Evolutionary conservation across 2,329 filamentous ascomycete species (phyloP).

Genomic region (Hymenoscyphus fructigenus): DNA sequence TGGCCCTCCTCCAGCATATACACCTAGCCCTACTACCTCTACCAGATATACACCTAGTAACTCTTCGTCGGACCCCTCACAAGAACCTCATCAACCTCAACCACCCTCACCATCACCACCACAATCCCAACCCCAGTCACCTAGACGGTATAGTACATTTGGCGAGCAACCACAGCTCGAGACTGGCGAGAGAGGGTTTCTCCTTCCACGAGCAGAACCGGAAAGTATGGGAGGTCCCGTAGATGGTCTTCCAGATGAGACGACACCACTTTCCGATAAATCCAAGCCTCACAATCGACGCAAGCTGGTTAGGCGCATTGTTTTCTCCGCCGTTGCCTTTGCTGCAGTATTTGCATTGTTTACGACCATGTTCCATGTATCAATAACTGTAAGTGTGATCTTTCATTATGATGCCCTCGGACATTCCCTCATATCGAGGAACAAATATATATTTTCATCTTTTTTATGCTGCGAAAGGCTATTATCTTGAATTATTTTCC

Average conservation of each 20-base stretch:
- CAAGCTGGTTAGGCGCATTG: conserved; percentile 16
- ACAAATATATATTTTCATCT: no score
- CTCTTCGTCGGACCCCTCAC: conserved; percentile 3
- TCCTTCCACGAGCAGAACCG: conserved; percentile 21
- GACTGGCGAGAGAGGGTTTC: conserved; percentile 12
- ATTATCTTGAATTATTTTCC: not conserved
- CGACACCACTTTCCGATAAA: conserved; percentile 25
- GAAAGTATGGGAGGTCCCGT: conserved; percentile 33
- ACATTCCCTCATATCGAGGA: not conserved
- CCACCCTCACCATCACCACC: not conserved
- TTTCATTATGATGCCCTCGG: not conserved
- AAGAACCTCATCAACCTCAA: conserved; percentile 3
- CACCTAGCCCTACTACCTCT: conserved; percentile 20
- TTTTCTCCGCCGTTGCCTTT: conserved; percentile 26
- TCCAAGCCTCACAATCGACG: conserved; percentile 12
- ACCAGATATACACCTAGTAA: conserved; percentile 9
- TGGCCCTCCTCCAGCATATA: conserved; percentile 33
- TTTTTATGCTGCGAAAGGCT: not conserved
- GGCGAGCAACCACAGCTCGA: conserved; percentile 27
- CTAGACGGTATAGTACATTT: conserved; percentile 30
- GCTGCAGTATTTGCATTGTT: conserved; percentile 16
- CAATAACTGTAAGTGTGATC: conserved; percentile 17
- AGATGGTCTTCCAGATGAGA: conserved; percentile 23
- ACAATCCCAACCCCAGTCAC: conserved; percentile 8
- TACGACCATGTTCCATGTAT: conserved; percentile 11